These are phyloP conservation scores for Beauveria scarabaeidicola DNA, from an alignment of 2,329 filamentous ascomycete species.

Conservation along the genomic window DNA sequence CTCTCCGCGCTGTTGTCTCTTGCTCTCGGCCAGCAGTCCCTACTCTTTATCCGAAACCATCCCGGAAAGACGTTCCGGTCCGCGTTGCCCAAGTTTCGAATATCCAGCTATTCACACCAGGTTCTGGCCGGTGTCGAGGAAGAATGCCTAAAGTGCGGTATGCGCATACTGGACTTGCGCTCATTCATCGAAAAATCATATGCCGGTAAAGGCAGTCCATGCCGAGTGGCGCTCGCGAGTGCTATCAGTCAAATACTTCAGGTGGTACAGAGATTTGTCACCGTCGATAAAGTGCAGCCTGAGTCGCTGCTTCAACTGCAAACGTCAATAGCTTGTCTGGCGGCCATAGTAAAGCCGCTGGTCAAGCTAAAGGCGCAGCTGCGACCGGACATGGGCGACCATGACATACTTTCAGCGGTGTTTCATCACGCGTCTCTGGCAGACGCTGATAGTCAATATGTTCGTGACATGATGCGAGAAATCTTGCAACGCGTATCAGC, in stretches of 20 bases:
- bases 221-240: slow-evolving; percentile 43
- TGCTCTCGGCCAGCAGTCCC: slow-evolving; percentile 61
- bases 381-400: slow-evolving; percentile 41
- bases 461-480: slow-evolving; percentile 58
- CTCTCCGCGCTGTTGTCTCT: slow-evolving; percentile 54
- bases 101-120: slow-evolving; percentile 48
- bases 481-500: slow-evolving; percentile 53
- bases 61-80: slow-evolving; percentile 44
- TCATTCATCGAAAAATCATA: slow-evolving; percentile 40
- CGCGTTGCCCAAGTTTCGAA: slow-evolving; percentile 36
- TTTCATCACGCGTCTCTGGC: slow-evolving; percentile 54
- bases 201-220: slow-evolving; percentile 33
- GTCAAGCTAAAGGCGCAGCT: slow-evolving; percentile 41
- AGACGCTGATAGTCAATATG: slow-evolving; percentile 53
- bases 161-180: slow-evolving; percentile 36
- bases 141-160: slow-evolving; percentile 39
- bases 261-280: slow-evolving; percentile 41
- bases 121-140: slow-evolving; percentile 38
- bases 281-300: slow-evolving; percentile 31
- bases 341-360: slow-evolving; percentile 43
- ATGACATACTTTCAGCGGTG: slow-evolving; percentile 51
- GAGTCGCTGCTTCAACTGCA: slow-evolving; percentile 47
- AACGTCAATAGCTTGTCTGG: slow-evolving; percentile 36
- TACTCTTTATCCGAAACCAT: slow-evolving; percentile 57
- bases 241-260: slow-evolving; percentile 40